These are phyloP conservation scores for Acanthamoeba rhysodes DNA, from an alignment of 208 protist species.

Conservation along the genomic window DNA sequence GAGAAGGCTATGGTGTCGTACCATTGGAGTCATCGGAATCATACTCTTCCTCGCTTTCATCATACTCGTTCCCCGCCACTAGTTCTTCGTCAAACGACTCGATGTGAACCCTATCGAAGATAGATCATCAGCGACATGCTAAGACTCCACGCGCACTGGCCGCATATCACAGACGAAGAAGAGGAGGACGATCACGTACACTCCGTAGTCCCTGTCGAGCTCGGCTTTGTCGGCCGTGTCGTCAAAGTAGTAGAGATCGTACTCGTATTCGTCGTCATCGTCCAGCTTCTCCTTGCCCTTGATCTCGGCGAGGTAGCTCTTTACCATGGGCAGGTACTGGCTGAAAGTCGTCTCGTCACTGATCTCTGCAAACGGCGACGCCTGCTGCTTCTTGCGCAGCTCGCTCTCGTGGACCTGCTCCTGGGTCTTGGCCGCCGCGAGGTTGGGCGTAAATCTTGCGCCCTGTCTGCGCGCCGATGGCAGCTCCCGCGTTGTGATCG, in stretches of 20 bases:
- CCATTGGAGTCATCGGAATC: constrained; percentile 41
- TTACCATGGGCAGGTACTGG: constrained; percentile 26
- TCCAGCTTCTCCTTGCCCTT: constrained; percentile 54
- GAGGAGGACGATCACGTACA: background rate
- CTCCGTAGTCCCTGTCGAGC: constrained; percentile 31
- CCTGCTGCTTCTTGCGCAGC: constrained; percentile 18
- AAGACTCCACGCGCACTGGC: background rate
- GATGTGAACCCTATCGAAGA: background rate
- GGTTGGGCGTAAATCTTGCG: constrained; percentile 29
- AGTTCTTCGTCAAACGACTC: constrained; percentile 39
- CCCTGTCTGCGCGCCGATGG: constrained; percentile 6
- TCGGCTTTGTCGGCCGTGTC: background rate
- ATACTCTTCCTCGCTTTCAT: constrained; percentile 30
- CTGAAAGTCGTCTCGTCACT: background rate
- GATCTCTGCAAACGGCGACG: background rate
- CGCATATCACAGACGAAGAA: no score
- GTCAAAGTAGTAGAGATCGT: constrained; percentile 67
- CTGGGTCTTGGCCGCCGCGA: background rate
- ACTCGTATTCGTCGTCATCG: constrained; percentile 32
- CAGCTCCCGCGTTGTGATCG: background rate
- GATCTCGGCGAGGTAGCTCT: constrained; percentile 13
- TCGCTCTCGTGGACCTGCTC: constrained; percentile 35
- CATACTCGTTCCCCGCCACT: constrained; percentile 4
- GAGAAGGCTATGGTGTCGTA: background rate
- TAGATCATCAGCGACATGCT: background rate